Evolutionary conservation across 352 stramenopile genomes (phyloP), one percentile per base, ranked within the genome.

Genomic region (Globisporangium parvum): DNA sequence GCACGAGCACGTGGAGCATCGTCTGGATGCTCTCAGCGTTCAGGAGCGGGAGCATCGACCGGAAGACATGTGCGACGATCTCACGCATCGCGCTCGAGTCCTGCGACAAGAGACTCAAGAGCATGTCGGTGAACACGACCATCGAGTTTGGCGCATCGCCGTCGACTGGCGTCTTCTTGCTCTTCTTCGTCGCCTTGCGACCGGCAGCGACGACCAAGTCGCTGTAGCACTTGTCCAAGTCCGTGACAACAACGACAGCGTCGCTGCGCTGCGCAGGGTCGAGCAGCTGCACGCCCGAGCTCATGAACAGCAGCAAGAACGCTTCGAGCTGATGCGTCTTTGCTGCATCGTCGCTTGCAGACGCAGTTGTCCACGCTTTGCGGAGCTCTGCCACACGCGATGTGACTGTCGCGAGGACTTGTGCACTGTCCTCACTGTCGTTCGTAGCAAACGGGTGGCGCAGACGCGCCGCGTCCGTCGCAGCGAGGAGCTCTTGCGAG

Each of bases 1-100:
- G 70, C 42, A 77, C 65, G 40, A 95, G 57, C 18, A 91, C 85
- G 20, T 82, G 71, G 46, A 89, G 60, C 57, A 95, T 85, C 41
- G 82, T 89, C 42, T 80, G 68, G 52, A 95, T 51, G 62, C 80
- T 88, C 9, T 66, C 58, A 12, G 57, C 57, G 24, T 72, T 88
- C 23, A 93, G 65, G 41, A 92, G 66, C 35, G 80, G 76, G 56
- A 89, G 65, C 48, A 95, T 60, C 45, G 71, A 85, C 17, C 76
- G 75, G 71, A 95, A 95, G 14, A 85, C 85, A 57, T 91, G 75
- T 18, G 67, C 84, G 20, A 95, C 85, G 31, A 95, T 88, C 31
- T 91, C 83, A 51, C 85, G 85, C 67, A 95, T 73, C 37, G 82
- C 80, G 52, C 80, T 88, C 58, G 85, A 95, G 58, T 92, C 77